These are phyloP conservation scores for Protomyces gravidus DNA, from an alignment of 1,139 yeast species.

Conservation along the genomic window DNA sequence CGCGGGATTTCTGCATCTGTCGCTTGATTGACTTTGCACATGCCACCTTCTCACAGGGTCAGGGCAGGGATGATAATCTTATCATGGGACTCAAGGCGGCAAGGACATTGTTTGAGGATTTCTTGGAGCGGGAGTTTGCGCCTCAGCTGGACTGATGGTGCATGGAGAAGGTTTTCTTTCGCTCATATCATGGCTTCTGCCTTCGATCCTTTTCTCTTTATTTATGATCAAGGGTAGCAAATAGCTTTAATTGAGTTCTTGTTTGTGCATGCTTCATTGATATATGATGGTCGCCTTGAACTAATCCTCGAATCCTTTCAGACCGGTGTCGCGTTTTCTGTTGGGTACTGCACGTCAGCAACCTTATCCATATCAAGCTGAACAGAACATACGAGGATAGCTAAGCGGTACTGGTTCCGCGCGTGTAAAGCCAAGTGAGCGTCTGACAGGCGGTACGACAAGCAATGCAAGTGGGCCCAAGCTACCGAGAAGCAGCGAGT, in stretches of 20 bases:
- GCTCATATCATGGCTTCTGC: neutral
- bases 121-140: constrained; percentile 3
- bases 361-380: neutral
- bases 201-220: neutral
- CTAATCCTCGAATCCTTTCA: neutral
- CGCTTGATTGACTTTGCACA: constrained; percentile 85
- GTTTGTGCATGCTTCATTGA: neutral
- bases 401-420: constrained; percentile 21
- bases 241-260: too few species aligned
- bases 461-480: constrained; percentile 14
- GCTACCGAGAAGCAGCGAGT: constrained; percentile 22
- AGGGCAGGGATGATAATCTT: constrained; percentile 68
- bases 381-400: constrained; percentile 17
- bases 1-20: constrained; percentile 31
- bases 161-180: neutral
- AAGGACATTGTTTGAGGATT: constrained; percentile 6
- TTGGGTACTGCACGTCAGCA: neutral
- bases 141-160: neutral
- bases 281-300: too few species aligned
- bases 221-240: too few species aligned
- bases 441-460: constrained; percentile 22
- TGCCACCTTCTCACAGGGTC: constrained; percentile 57
- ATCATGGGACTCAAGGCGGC: constrained; percentile 48
- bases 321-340: neutral
- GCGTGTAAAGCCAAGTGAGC: constrained; percentile 8